phyloP scores from a whole-genome alignment of 1,284 basidiomycete genomes.

The Afroboletus lepidellus region DNA sequence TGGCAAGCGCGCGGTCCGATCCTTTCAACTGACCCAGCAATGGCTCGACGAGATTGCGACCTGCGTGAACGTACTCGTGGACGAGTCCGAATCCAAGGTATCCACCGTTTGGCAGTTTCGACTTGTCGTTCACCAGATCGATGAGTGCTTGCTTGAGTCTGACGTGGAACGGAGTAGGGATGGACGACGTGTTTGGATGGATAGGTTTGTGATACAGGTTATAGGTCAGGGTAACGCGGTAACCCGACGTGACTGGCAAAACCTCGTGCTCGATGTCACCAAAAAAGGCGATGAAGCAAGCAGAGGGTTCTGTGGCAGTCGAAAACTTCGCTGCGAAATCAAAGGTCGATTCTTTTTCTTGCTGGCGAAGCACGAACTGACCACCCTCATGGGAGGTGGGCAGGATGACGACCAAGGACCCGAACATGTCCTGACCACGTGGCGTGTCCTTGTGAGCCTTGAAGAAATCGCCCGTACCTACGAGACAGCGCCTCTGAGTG shows the following conservation, averaged over 20 bases:
- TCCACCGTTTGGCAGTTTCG: neutral
- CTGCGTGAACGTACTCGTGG: conserved; percentile 5
- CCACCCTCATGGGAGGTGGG: conserved; percentile 41
- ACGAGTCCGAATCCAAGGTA: conserved; percentile 2
- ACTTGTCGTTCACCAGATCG: conserved; percentile 28
- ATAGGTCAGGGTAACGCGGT: too few relatives aligned
- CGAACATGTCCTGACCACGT: conserved; percentile 35
- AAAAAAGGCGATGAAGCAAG: conserved; percentile 37
- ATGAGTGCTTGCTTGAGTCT: conserved; percentile 19
- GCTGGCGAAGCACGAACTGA: conserved; percentile 33
- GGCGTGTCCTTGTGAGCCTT: conserved; percentile 35
- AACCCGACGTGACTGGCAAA: too few relatives aligned
- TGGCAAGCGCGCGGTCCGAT: conserved; percentile 39
- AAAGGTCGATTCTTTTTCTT: conserved; percentile 28
- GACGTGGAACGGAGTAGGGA: neutral
- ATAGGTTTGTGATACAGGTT: conserved; percentile 30
- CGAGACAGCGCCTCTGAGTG: neutral
- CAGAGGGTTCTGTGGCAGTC: conserved; percentile 1
- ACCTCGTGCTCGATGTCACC: conserved; percentile 45
- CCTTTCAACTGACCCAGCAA: conserved; percentile 14
- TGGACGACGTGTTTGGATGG: conserved; percentile 2
- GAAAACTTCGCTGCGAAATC: conserved; percentile 18
- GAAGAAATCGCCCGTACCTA: conserved; percentile 23
- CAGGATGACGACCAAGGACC: conserved; percentile 41
- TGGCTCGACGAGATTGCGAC: neutral